Base-by-base conservation (phyloP, 2,329 filamentous ascomycete species). In the Ceratocystis ficicola region DNA sequence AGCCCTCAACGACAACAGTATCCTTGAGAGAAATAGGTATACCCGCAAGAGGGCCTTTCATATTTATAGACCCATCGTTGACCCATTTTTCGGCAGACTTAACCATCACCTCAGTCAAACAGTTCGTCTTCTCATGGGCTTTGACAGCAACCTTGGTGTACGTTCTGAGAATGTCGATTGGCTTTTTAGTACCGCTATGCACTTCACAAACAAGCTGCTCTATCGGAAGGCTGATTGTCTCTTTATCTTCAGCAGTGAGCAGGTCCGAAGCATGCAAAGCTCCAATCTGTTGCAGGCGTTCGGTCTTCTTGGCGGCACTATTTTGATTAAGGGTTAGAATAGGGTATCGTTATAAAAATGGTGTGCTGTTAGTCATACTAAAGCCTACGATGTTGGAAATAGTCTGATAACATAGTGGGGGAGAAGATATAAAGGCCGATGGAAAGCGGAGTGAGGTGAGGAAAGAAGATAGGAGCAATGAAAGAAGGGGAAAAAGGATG, bases 21-120 rank as follows among this genome's bases (percentile, higher is more conserved):
- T 87, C 93, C 73, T 96, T 96, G 69, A 96, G 74, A 62, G 87
- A 92, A 44, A 96, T 81, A 0, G 93, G 91, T 62, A 96, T 88
- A 17, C 92, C 92, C 0, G 92, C 91, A 41, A 96, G 77, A 0
- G 92, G 90, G 0, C 91, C 91, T 71, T 88, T 83, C 41, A 93
- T 76, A 73, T 96, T 91, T 73, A 85, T 78, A 7, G 77, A 79
- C 10, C 78, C 79, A 65, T 81, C 76, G 3, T 72, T 69, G 20
- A 83, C 74, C 90, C 90, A 96, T 65, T 78, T 75, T 75, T 95
- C 89, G 0, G 90, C 90, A 65, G 87, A 86, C 0, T 83, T 80
- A 46, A 96, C 81, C 77, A 96, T 83, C 66, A 96, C 79, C 76
- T 96, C 92, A 0, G 93, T 96, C 12, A 95, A 76, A 72, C 90